A percentile compares a stretch with the other conserved stretches of the same genome.
These are phyloP conservation scores for Delphinella strobiligena DNA, from an alignment of 2,329 filamentous ascomycete genomes.

Conservation along the genomic window DNA sequence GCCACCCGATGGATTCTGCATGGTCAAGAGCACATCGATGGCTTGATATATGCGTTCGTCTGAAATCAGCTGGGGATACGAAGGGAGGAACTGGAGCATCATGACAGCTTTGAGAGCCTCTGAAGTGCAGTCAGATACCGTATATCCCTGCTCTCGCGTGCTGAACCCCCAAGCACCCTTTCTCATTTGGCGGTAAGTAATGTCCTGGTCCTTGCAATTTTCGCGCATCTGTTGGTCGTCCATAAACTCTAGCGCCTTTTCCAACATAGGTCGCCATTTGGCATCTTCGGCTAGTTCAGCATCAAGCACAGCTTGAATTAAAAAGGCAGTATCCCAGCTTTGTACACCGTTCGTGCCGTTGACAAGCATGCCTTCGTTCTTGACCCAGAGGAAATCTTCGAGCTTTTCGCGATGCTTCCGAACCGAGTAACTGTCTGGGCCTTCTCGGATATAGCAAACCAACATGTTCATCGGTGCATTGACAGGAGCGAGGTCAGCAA, in stretches of 20 bases:
- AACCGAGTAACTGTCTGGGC: slow-evolving; percentile 59
- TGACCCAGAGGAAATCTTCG: slow-evolving; percentile 84
- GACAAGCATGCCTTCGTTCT: slow-evolving; percentile 80
- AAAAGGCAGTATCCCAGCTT: slow-evolving; percentile 88
- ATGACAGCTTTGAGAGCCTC: slow-evolving; percentile 83
- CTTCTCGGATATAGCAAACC: slow-evolving; percentile 72
- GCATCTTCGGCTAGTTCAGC: slow-evolving; percentile 66
- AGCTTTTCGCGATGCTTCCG: slow-evolving; percentile 68
- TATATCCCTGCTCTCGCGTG: slow-evolving; percentile 84
- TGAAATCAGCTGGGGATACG: slow-evolving; percentile 62
- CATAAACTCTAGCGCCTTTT: slow-evolving; percentile 70
- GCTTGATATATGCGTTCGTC: slow-evolving; percentile 74
- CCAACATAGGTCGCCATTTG: slow-evolving; percentile 72
- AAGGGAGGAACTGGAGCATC: slow-evolving; percentile 65
- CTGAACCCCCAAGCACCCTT: slow-evolving; percentile 97
- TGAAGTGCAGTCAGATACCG: slow-evolving; percentile 86
- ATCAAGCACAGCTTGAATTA: slow-evolving; percentile 70
- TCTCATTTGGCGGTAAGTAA: slow-evolving; percentile 77
- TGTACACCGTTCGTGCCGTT: slow-evolving; percentile 99
- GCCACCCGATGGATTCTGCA: slow-evolving; percentile 78
- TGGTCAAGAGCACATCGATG: slow-evolving; percentile 78
- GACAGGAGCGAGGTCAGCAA: slow-evolving; percentile 74
- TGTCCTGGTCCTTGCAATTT: slow-evolving; percentile 62
- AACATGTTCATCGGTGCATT: slow-evolving; percentile 86
- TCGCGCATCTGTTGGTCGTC: slow-evolving; percentile 86